A percentile compares a stretch with the other conserved stretches of the same genome.
Conservation (phyloP, 345 rosid species). For the Euphorbia tirucalli region DNA sequence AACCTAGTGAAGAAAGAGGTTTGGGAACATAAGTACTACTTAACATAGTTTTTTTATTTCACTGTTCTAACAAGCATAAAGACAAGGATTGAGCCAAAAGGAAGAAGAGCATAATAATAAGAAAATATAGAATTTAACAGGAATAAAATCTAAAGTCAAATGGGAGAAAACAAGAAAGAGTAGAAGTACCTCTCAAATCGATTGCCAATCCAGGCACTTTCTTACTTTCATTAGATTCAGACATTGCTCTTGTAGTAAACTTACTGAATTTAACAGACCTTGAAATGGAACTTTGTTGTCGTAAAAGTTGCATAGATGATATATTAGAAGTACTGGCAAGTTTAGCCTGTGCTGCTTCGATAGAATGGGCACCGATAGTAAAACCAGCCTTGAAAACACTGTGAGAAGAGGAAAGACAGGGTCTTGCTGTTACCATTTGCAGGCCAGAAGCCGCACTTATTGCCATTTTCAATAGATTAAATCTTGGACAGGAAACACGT, state of each 20-base stretch:
- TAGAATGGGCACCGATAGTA: slow-evolving; percentile 36
- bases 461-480: slow-evolving; percentile 48
- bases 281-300: slow-evolving; percentile 24
- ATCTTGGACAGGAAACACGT: slow-evolving; percentile 19
- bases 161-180: background rate
- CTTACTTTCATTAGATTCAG: slow-evolving; percentile 51
- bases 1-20: background rate
- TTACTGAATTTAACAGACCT: slow-evolving; percentile 38
- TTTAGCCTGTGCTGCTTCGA: slow-evolving; percentile 48
- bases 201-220: slow-evolving; percentile 65
- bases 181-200: slow-evolving; percentile 76
- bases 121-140: background rate
- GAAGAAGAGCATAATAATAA: too few relatives aligned
- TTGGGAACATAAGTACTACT: too few relatives aligned
- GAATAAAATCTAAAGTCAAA: background rate
- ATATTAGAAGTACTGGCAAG: slow-evolving; percentile 47
- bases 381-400: slow-evolving; percentile 45
- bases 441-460: slow-evolving; percentile 55
- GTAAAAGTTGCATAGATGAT: slow-evolving; percentile 44
- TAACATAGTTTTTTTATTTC: too few relatives aligned
- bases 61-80: too few relatives aligned
- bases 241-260: slow-evolving; percentile 55
- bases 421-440: slow-evolving; percentile 52
- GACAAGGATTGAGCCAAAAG: too few relatives aligned
- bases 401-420: slow-evolving; percentile 46